Conservation (phyloP, 352 stramenopile species). For the Blastocystis hominis region DNA sequence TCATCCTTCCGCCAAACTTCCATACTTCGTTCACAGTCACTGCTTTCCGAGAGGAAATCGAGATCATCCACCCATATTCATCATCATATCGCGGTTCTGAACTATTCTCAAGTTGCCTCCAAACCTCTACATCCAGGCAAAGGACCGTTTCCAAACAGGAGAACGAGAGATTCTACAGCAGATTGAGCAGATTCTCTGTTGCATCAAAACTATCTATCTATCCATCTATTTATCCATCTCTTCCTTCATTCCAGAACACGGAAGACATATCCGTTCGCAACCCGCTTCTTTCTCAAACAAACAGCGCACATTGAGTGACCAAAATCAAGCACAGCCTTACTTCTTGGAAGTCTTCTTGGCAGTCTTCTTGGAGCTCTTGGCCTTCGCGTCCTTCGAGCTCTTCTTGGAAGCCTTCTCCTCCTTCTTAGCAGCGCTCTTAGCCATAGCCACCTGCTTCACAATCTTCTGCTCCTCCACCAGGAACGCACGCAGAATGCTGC, state of each 20-base stretch:
- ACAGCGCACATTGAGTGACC: constrained; percentile 22
- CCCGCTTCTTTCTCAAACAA: constrained; percentile 3
- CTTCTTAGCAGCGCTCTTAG: constrained; percentile 78
- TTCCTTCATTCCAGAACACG: not conserved
- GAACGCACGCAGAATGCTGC: constrained; percentile 88
- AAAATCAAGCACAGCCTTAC: constrained; percentile 3
- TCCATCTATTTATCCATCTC: not conserved
- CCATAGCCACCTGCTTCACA: constrained; percentile 93
- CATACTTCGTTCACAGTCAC: constrained; percentile 24
- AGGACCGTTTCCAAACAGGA: not conserved
- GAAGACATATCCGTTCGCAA: not conserved
- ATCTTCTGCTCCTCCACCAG: constrained; percentile 99
- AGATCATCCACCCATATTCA: constrained; percentile 33
- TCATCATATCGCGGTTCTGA: constrained; percentile 47
- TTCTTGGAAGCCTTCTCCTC: constrained; percentile 53
- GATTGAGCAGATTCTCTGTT: not conserved
- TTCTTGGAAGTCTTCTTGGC: not conserved
- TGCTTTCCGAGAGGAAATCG: constrained; percentile 25
- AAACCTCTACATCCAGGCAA: constrained; percentile 24
- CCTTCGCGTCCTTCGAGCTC: not conserved
- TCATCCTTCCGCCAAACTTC: not conserved
- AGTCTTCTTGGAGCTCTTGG: not conserved
- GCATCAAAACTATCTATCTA: not conserved
- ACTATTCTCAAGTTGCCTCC: not conserved
- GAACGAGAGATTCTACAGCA: not conserved